Evolutionary conservation across 2,329 filamentous ascomycete species (phyloP), one percentile per base, ranked within the genome.

Genomic region (Pleomassaria siparia): DNA sequence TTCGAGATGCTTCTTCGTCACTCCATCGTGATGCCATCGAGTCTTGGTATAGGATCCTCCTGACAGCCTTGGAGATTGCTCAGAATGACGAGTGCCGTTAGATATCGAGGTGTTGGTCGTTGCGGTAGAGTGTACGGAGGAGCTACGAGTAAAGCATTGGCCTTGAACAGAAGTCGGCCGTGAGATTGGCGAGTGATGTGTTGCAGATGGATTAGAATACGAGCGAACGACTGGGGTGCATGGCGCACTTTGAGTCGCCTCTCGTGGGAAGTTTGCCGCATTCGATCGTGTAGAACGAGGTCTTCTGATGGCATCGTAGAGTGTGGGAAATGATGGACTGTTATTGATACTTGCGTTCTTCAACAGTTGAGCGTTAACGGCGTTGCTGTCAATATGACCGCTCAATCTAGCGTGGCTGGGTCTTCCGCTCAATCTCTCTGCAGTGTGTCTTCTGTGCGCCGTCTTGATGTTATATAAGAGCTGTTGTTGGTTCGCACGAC

Each of bases 401-500:
- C 9, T 35, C 11, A 36, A 10, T 6, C 4, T 36, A 4, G 5
- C 9, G 20, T 13, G 26, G 22, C 26, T 22, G 5, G 40, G 15
- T 28, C 26, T 42, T 30, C 5, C 12, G n/a, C 33, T 13, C 2
- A 42, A 12, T 25, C 12, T 24, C 12, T 40, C 30, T 20, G 16
- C 21, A 12, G 15, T 5, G 16, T 18, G 28, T 15, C 44, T 32
- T 2, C 28, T 32, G n/a, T 37, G 51, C 16, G 51, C 45, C 4
- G 54, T 49, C 3, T 43, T 46, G 43, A 43, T 57, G 30, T 60
- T 53, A 16, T 50, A 36, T 3, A 57, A 46, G 2, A 58, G 11
- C 8, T 56, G 51, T 6, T 62, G 57, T n/a, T 60, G 54, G 37
- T 48, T 57, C 8, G 40, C 33, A 12, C 50, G 45, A 7, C 47